phyloP scores from a whole-genome alignment of 768 basidiomycete species.

The Auricularia sp. region DNA sequence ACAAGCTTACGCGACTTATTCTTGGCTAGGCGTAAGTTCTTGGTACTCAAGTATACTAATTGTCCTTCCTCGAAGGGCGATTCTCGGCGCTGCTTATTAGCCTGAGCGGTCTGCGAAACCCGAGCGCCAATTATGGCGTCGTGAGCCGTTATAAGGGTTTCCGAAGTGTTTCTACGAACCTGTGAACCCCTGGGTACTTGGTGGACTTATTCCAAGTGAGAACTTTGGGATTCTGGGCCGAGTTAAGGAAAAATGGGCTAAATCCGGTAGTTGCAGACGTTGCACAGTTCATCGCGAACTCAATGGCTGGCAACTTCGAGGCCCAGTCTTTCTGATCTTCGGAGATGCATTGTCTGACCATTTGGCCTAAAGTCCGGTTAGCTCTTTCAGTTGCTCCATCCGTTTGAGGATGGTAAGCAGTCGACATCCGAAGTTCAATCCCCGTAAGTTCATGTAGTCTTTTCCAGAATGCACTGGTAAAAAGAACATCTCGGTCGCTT shows the following conservation, averaged over 20 bases:
- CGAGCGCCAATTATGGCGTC: slow-evolving; percentile 29
- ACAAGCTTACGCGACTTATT: slow-evolving; percentile 6
- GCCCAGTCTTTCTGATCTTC: slow-evolving; percentile 8
- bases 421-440: slow-evolving; percentile 23
- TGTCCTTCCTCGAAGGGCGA: slow-evolving; percentile 4
- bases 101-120: slow-evolving; percentile 21
- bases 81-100: slow-evolving; percentile 14
- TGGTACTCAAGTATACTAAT: slow-evolving; percentile 7
- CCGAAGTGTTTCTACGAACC: slow-evolving; percentile 17
- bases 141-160: slow-evolving; percentile 24
- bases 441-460: neutral
- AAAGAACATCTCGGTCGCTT: slow-evolving; percentile 31
- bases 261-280: slow-evolving; percentile 12
- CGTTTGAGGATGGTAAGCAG: slow-evolving; percentile 34
- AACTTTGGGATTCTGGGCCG: slow-evolving; percentile 6
- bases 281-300: slow-evolving; percentile 14
- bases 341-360: slow-evolving; percentile 2
- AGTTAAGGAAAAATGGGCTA: slow-evolving; percentile 14
- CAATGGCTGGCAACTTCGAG: slow-evolving; percentile 5
- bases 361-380: neutral
- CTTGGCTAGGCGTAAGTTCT: slow-evolving; percentile 8
- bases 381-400: slow-evolving; percentile 30
- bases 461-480: slow-evolving; percentile 28
- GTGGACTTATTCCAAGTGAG: slow-evolving; percentile 6
- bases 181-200: slow-evolving; percentile 18